These are phyloP conservation scores for Candida dubliniensis DNA, from an alignment of 1,139 yeast species.

Conservation along the genomic window DNA sequence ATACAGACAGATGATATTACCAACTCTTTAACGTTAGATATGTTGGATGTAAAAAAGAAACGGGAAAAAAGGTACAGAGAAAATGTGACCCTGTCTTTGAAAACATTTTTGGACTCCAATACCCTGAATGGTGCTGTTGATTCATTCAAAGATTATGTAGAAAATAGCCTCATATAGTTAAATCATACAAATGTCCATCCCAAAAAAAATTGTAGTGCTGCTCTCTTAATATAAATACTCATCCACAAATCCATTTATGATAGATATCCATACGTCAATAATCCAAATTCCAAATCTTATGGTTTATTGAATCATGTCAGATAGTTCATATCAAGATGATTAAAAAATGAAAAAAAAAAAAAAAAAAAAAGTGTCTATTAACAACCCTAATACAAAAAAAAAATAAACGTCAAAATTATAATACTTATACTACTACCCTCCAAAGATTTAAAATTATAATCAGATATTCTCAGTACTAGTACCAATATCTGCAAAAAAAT, in stretches of 20 bases:
- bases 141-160: constrained; percentile 5
- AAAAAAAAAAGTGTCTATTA: no score
- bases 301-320: no score
- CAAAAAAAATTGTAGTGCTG: neutral
- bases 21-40: constrained; percentile 1
- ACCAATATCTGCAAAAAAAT: constrained; percentile 10
- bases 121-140: constrained; percentile 2
- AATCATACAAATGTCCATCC: neutral
- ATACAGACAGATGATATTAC: constrained; percentile 5
- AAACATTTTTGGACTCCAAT: constrained; percentile 3
- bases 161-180: constrained; percentile 5
- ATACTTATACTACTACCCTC: neutral
- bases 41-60: constrained; percentile 1
- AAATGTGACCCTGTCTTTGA: constrained; percentile 2
- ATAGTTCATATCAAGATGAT: no score
- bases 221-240: no score
- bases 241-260: no score
- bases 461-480: constrained; percentile 9
- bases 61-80: constrained; percentile 1
- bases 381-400: neutral
- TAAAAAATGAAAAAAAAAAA: no score
- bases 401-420: neutral
- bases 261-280: no score
- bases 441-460: neutral
- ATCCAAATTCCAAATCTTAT: no score